Evolutionary conservation across 805 yeast species (phyloP).

Genomic region (Hanseniaspora taiwanica): DNA sequence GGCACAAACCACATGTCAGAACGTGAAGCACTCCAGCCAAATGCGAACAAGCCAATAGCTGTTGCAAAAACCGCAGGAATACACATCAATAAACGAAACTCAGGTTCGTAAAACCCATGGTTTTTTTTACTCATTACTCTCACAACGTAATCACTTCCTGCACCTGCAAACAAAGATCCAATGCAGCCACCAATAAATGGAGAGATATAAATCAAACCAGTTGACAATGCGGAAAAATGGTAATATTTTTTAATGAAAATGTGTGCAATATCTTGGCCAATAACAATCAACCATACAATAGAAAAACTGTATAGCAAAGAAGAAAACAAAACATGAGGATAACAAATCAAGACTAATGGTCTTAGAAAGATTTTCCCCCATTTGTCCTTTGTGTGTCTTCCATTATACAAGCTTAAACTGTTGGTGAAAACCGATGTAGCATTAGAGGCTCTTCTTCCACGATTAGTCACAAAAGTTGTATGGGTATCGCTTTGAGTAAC

Average conservation of each 20-base stretch:
- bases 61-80: slow-evolving; percentile 33
- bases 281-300: slow-evolving; percentile 51
- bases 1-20: slow-evolving; percentile 45
- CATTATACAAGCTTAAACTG: slow-evolving; percentile 32
- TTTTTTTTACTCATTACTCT: slow-evolving; percentile 32
- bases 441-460: slow-evolving; percentile 2
- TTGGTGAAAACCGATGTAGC: slow-evolving; percentile 10
- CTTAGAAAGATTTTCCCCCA: slow-evolving; percentile 45
- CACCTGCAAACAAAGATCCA: slow-evolving; percentile 43
- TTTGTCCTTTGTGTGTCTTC: slow-evolving; percentile 35
- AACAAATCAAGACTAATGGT: slow-evolving; percentile 37
- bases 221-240: slow-evolving; percentile 29
- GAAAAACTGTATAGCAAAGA: slow-evolving; percentile 41
- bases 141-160: slow-evolving; percentile 35
- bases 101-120: slow-evolving; percentile 49
- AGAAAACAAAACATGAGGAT: slow-evolving; percentile 40
- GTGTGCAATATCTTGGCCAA: slow-evolving; percentile 41
- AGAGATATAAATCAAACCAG: slow-evolving; percentile 41
- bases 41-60: slow-evolving; percentile 39
- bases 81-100: slow-evolving; percentile 25
- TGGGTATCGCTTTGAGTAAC: slow-evolving; percentile 2
- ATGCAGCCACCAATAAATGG: slow-evolving; percentile 46
- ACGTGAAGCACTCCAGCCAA: slow-evolving; percentile 43
- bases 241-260: slow-evolving; percentile 32
- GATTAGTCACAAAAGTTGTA: slow-evolving; percentile 3